Conservation (phyloP, 1,284 basidiomycete species). For the Sparassis latifolia region DNA sequence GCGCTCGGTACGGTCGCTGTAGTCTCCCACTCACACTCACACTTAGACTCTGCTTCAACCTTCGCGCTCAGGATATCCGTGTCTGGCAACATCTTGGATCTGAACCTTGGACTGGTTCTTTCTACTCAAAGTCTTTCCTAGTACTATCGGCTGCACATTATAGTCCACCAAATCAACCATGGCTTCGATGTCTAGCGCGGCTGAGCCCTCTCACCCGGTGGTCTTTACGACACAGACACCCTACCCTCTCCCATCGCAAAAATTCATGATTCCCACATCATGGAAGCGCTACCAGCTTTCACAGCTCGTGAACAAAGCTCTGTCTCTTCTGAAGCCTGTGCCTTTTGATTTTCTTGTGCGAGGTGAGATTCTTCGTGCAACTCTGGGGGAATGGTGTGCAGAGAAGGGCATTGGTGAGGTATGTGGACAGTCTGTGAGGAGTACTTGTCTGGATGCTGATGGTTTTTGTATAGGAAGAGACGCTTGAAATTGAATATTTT, state of each 20-base stretch:
- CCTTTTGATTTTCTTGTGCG: constrained; percentile 93
- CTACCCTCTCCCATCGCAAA: constrained; percentile 83
- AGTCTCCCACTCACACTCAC: too few relatives aligned
- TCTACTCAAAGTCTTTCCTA: too few relatives aligned
- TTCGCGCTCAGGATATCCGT: too few relatives aligned
- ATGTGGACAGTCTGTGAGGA: constrained; percentile 8
- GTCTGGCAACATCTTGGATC: too few relatives aligned
- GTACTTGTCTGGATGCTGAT: not conserved
- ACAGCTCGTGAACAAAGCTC: constrained; percentile 93
- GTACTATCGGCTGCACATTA: too few relatives aligned
- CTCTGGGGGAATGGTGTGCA: constrained; percentile 74
- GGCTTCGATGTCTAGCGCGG: constrained; percentile 20
- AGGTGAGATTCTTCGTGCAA: constrained; percentile 74
- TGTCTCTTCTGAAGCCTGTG: constrained; percentile 67
- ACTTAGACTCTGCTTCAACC: too few relatives aligned
- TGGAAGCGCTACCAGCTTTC: constrained; percentile 98
- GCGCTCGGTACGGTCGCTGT: too few relatives aligned
- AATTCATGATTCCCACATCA: constrained; percentile 88
- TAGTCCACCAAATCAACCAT: constrained; percentile 4
- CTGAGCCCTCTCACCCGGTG: constrained; percentile 48
- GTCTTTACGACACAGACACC: constrained; percentile 76
- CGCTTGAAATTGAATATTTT: constrained; percentile 91
- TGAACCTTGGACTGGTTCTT: too few relatives aligned
- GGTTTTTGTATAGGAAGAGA: constrained; percentile 60
- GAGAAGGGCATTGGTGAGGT: constrained; percentile 69